Base-by-base conservation (phyloP, 163 green algal species). In the Dunaliella salina region DNA sequence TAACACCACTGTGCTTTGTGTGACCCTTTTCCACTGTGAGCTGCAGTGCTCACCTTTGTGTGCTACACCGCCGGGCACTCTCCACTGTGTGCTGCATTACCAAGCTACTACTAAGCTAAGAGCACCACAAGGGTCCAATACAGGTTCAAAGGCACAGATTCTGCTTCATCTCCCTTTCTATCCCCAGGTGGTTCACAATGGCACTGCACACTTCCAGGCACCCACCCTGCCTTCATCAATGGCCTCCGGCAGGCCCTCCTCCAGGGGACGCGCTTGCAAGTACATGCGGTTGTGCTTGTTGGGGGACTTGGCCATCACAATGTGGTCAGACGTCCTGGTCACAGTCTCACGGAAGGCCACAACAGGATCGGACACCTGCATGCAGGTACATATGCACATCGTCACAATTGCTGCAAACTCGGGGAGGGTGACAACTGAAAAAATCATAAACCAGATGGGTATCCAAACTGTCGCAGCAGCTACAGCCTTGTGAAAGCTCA, bases 231-330 rank as follows among this genome's bases (percentile, higher is more conserved):
- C 97, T 33, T 99, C 96, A 85, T 99, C 97, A 89, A 99, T 98
- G 59, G 94, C 96, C 92, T 99, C 97, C 80, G 97, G 88, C 83
- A 99, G 95, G 69, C 97, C 97, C 30, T 99, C 97, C 93, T 99
- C 97, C 89, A 99, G 95, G 59, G 97, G 95, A 35, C 95, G 92
- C 20, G 96, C 96, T 94, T 98, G 92, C 82, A 98, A 89, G 95
- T 99, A 99, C 82, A 99, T 90, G 84, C 96, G 93, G 95, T 99
- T 99, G 95, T 99, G 97, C 95, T 99, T 99, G 97, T 99, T 99
- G 91, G 97, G 97, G 24, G 97, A 99, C 95, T 99, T 99, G 94
- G 93, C 96, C 97, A 99, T 99, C 86, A 97, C 94, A 1, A 94
- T 93, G 92, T 98, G 96, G 91, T 98, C 93, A 33, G 94, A 97